Percentiles rank a stretch among this genome's conserved stretches.
phyloP scores from a whole-genome alignment of 805 yeast genomes.

The Candida insectorum region DNA sequence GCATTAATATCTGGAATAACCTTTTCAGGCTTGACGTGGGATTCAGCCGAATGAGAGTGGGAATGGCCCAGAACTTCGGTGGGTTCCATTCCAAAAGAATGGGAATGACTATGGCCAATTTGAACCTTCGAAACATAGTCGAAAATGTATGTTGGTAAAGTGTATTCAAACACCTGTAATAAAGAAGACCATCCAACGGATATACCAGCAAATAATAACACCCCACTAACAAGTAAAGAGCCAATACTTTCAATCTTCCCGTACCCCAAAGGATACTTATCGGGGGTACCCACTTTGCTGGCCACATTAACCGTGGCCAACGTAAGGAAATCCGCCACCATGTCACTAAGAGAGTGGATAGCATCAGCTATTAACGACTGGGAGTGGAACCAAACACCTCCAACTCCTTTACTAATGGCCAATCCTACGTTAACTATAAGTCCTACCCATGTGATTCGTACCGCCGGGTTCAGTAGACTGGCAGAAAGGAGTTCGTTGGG shows the following conservation, averaged over 20 bases:
- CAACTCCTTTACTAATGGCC: conserved; percentile 83
- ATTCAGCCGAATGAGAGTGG: conserved; percentile 27
- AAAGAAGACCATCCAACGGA: conserved; percentile 88
- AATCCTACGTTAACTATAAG: conserved; percentile 76
- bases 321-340: conserved; percentile 86
- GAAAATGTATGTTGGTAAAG: conserved; percentile 58
- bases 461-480: conserved; percentile 67
- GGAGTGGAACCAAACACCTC: conserved; percentile 91
- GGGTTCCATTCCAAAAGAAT: conserved; percentile 24
- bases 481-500: conserved; percentile 41
- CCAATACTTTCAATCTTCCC: conserved; percentile 95
- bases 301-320: conserved; percentile 83
- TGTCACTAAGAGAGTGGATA: conserved; percentile 86
- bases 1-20: conserved; percentile 69
- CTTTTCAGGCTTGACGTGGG: conserved; percentile 1
- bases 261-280: conserved; percentile 77
- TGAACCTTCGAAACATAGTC: conserved; percentile 52
- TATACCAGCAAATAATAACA: conserved; percentile 81
- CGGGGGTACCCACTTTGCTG: conserved; percentile 50
- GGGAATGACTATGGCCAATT: conserved; percentile 52
- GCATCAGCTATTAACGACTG: conserved; percentile 95
- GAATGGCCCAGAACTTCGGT: conserved; percentile 6
- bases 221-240: conserved; percentile 80
- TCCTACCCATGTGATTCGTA: conserved; percentile 90
- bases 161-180: conserved; percentile 61